These are phyloP conservation scores for Chrysanthemum lavandulifolium DNA, from an alignment of 129 eudicot species.

Conservation along the genomic window DNA sequence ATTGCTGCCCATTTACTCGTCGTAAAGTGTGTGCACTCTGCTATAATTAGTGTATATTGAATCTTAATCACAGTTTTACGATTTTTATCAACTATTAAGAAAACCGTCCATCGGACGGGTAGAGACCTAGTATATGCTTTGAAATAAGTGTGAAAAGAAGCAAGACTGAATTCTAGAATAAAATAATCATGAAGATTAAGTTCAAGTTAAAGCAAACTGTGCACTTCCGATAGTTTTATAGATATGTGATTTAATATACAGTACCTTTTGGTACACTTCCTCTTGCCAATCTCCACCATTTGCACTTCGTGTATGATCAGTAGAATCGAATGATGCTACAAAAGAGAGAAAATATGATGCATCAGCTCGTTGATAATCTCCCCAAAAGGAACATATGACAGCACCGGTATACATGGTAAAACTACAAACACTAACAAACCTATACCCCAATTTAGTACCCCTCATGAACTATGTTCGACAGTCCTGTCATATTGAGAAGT, in stretches of 20 bases:
- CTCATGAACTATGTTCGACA: neutral
- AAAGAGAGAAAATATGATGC: conserved; percentile 1
- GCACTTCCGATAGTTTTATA: conserved; percentile 1
- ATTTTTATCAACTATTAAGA: too few species aligned
- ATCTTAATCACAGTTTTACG: too few species aligned
- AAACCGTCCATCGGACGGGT: too few species aligned
- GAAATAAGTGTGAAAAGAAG: neutral
- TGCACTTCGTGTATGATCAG: conserved; percentile 69
- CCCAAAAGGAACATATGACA: conserved; percentile 8
- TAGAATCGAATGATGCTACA: conserved; percentile 83
- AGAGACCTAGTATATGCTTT: neutral
- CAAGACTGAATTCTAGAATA: conserved; percentile 2
- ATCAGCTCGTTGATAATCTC: conserved; percentile 21
- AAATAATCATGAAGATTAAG: neutral
- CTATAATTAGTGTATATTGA: too few species aligned
- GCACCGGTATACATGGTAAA: neutral
- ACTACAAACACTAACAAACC: neutral
- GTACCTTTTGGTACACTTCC: conserved; percentile 96
- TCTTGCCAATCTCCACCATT: conserved; percentile 96
- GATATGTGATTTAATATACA: conserved; percentile 10
- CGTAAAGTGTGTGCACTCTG: too few species aligned
- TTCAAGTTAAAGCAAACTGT: conserved; percentile 13
- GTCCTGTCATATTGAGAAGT: neutral
- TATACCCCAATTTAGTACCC: too few species aligned
- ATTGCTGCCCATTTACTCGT: too few species aligned